Evolutionary conservation across 148 eudicot genomes (phyloP).

Genomic region (Chenopodium quinoa): DNA sequence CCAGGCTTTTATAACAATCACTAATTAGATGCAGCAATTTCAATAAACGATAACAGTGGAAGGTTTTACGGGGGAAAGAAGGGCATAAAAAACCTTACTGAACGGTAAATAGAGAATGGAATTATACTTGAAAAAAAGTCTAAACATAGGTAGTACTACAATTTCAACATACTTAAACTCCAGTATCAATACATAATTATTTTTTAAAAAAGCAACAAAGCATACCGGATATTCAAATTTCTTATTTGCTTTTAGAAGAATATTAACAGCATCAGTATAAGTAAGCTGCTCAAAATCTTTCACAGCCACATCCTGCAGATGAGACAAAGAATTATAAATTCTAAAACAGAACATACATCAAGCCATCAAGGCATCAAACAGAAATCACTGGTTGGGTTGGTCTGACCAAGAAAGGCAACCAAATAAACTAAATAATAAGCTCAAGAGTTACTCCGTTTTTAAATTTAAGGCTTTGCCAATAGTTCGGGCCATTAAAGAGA

Average conservation of each 20-base stretch:
- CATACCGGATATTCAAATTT: constrained; percentile 92
- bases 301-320: constrained; percentile 80
- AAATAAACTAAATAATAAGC: background rate
- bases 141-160: background rate
- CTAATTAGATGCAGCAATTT: background rate
- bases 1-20: background rate
- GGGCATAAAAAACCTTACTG: background rate
- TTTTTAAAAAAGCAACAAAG: background rate
- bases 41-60: background rate
- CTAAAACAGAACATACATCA: constrained; percentile 3
- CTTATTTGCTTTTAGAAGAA: constrained; percentile 71
- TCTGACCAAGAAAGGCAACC: background rate
- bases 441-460: background rate
- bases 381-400: no score
- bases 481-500: background rate
- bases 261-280: constrained; percentile 91
- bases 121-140: background rate
- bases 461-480: background rate
- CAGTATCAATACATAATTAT: background rate
- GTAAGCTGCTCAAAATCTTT: constrained; percentile 84
- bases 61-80: background rate
- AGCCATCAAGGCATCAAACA: background rate
- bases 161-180: background rate
- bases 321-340: constrained; percentile 9
- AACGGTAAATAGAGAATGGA: no score